phyloP scores from a whole-genome alignment of 441 rosid species.

The Populus hybrid region DNA sequence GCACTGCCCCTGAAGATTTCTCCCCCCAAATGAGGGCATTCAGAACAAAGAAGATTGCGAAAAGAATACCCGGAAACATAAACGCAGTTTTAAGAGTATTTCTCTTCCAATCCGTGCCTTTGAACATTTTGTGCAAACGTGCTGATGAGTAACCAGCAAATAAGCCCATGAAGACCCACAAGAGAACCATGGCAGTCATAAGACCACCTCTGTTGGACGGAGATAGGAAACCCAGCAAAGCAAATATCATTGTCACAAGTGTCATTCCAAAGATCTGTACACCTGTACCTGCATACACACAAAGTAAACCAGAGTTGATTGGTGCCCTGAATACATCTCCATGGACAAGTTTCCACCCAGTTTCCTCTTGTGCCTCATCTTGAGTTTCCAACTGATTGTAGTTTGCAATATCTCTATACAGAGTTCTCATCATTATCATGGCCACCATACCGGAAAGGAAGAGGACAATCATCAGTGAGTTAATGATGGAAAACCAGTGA shows the following conservation, averaged over 20 bases:
- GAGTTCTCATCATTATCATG: slow-evolving; percentile 97
- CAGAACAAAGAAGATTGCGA: slow-evolving; percentile 76
- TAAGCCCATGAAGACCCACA: slow-evolving; percentile 97
- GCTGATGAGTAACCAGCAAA: slow-evolving; percentile 92
- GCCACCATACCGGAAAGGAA: slow-evolving; percentile 99
- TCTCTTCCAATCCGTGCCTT: slow-evolving; percentile 92
- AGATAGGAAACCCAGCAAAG: slow-evolving; percentile 84
- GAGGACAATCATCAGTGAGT: slow-evolving; percentile 91
- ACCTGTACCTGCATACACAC: slow-evolving; percentile 92
- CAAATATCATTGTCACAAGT: slow-evolving; percentile 96
- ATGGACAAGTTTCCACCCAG: slow-evolving; percentile 98
- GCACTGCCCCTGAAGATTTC: slow-evolving; percentile 92
- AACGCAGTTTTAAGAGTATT: slow-evolving; percentile 85
- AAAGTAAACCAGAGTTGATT: slow-evolving; percentile 65
- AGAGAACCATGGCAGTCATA: slow-evolving; percentile 96
- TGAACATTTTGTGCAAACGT: slow-evolving; percentile 85
- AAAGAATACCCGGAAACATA: slow-evolving; percentile 90
- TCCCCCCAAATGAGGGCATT: slow-evolving; percentile 91
- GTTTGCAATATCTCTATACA: slow-evolving; percentile 86
- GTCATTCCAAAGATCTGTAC: slow-evolving; percentile 91
- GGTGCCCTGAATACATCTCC: slow-evolving; percentile 96
- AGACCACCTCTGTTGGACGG: slow-evolving; percentile 99
- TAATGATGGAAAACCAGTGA: slow-evolving; percentile 96
- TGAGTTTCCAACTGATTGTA: slow-evolving; percentile 93
- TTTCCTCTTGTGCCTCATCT: slow-evolving; percentile 96